Base-by-base conservation (phyloP, 2,329 filamentous ascomycete species). In the Pseudogymnoascus pannorum region DNA sequence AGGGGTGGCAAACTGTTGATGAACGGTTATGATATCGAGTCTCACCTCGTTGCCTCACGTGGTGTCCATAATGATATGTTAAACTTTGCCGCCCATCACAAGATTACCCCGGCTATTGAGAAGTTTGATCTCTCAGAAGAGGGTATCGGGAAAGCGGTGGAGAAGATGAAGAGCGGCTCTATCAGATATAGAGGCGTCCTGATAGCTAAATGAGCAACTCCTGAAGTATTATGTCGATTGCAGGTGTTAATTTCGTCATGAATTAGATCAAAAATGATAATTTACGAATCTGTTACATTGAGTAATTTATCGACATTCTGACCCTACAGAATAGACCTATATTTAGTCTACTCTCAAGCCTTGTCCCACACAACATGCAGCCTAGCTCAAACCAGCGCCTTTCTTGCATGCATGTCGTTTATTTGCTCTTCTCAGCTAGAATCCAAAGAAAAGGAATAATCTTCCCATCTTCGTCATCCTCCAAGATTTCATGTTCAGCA, bases 101-200 rank as follows among this genome's bases (percentile, higher is more conserved):
- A 26, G 2, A 22, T 67, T 42, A 63, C 62, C n/a, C 66, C 66
- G 14, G 20, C 29, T 2, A 65, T 66, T 31, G 66, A 66, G 61
- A 64, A 57, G 16, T 66, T 67, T 20, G 42, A 60, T 14, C 60
- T 67, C 26, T 42, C 58, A 1, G 54, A 65, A 18, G 42, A 62
- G 20, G 65, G 64, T 0, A 38, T 67, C 33, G 36, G 29, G 16
- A 59, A 62, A 18, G 61, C 61, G 1, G 35, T 66, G 40, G 64
- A 62, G 14, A 67, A 63, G 40, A 42, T 67, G 54, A 61, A 63
- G 14, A 33, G 14, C n/a, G 65, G 65, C 0, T 65, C 60, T 26
- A 36, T 67, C 44, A 64, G 65, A 36, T 67, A 67, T 42, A 62
- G 65, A 36, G 65, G 60, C 22, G 65, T 66, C 4, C 58, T 66